phyloP scores from a whole-genome alignment of 2,329 filamentous ascomycete genomes.

The Colletotrichum scovillei region DNA sequence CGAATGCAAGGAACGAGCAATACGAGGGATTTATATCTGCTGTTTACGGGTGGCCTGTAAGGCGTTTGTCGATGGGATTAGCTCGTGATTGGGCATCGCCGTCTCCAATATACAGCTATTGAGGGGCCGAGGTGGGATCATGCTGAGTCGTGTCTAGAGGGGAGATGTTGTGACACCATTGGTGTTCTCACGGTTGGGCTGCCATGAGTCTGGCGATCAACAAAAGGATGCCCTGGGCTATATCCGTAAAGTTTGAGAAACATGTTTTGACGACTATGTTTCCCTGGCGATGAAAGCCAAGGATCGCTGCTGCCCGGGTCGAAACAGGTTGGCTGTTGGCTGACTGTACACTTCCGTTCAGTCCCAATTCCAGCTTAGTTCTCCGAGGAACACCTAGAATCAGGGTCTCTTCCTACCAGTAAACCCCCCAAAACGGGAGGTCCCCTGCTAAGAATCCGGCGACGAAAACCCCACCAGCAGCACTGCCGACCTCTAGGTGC shows the following conservation, averaged over 20 bases:
- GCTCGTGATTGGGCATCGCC: neutral
- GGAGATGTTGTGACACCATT: constrained; percentile 1
- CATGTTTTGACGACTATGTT: neutral
- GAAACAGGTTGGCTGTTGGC: neutral
- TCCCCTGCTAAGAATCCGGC: neutral
- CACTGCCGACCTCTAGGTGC: constrained; percentile 25
- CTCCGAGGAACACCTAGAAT: neutral
- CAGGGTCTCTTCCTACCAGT: neutral
- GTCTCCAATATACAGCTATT: constrained; percentile 17
- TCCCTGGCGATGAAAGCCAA: neutral
- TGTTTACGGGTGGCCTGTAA: neutral
- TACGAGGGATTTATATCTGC: neutral
- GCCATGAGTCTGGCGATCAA: neutral
- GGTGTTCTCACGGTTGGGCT: neutral
- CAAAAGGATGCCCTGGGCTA: neutral
- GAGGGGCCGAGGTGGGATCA: constrained; percentile 27
- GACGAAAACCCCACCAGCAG: constrained; percentile 22
- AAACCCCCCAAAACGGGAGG: neutral
- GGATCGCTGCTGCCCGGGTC: neutral
- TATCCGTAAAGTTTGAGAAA: neutral
- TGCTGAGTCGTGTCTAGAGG: constrained; percentile 21
- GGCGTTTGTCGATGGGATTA: neutral
- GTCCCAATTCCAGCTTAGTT: neutral
- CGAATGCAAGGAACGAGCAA: neutral
- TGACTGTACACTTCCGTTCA: neutral